phyloP scores from a whole-genome alignment of 129 eudicot species.

The Pseudognaphalium luteoalbum region DNA sequence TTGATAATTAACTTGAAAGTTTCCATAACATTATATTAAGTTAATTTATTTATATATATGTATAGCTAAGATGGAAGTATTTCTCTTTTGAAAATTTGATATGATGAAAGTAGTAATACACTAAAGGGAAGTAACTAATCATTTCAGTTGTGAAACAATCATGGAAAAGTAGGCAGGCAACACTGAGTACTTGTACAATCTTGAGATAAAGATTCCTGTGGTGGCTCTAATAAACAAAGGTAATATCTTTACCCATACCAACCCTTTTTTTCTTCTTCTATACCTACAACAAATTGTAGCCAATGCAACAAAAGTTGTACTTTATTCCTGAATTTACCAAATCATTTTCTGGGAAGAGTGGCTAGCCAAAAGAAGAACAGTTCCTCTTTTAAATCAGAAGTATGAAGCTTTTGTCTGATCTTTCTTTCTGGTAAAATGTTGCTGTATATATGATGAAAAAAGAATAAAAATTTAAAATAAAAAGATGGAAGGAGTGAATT shows the following conservation, averaged over 20 bases:
- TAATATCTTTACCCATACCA: constrained; percentile 27
- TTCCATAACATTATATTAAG: background rate
- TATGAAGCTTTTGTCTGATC: constrained; percentile 44
- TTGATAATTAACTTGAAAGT: background rate
- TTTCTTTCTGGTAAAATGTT: constrained; percentile 23
- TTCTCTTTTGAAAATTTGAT: constrained; percentile 13
- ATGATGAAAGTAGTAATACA: constrained; percentile 35
- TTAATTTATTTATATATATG: background rate
- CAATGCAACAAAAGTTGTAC: constrained; percentile 15
- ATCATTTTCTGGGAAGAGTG: constrained; percentile 14
- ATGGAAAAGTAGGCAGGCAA: constrained; percentile 50
- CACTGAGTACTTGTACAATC: constrained; percentile 47
- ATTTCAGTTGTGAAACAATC: constrained; percentile 51
- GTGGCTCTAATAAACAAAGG: constrained; percentile 32
- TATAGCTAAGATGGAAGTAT: background rate
- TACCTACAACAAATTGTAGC: constrained; percentile 26
- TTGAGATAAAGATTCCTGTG: constrained; percentile 44
- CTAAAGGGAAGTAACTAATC: constrained; percentile 41
- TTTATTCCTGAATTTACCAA: constrained; percentile 19
- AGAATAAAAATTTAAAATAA: background rate
- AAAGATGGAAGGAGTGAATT: constrained; percentile 2
- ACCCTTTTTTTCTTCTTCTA: constrained; percentile 26
- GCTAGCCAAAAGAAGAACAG: constrained; percentile 31
- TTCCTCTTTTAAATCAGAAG: constrained; percentile 35
- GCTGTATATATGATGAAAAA: constrained; percentile 6